These are phyloP conservation scores for Pseudonitzschia pungens DNA, from an alignment of 108 stramenopile genomes.

Conservation along the genomic window DNA sequence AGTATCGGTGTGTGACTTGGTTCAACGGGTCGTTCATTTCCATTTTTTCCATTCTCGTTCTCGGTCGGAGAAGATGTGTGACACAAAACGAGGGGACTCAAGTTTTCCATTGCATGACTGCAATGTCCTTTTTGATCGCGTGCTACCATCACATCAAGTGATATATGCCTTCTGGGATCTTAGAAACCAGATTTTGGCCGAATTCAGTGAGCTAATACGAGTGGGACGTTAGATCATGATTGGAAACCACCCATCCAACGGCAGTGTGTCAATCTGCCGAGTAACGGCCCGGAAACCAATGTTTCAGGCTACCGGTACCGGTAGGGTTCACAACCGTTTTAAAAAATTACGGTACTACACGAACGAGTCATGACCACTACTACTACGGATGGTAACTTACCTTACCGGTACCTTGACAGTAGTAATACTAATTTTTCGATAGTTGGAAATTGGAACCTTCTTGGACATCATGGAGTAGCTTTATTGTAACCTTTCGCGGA, in stretches of 20 bases:
- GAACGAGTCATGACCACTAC: too few relatives aligned
- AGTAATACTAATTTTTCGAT: too few relatives aligned
- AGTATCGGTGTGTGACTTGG: too few relatives aligned
- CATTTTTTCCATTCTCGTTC: background rate
- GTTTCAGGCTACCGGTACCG: too few relatives aligned
- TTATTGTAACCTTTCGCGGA: too few relatives aligned
- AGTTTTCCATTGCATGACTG: background rate
- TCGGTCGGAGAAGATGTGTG: background rate
- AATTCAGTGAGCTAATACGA: background rate
- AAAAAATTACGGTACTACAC: too few relatives aligned
- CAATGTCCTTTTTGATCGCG: background rate
- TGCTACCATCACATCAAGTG: background rate
- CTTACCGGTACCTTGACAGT: too few relatives aligned
- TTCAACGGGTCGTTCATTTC: background rate
- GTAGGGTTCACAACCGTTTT: too few relatives aligned
- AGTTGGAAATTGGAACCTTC: too few relatives aligned
- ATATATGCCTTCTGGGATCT: background rate
- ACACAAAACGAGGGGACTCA: background rate
- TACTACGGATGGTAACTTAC: too few relatives aligned
- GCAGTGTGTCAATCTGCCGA: background rate
- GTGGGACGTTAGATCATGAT: background rate
- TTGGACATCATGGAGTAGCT: too few relatives aligned
- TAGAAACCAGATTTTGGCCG: background rate
- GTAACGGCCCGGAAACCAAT: background rate
- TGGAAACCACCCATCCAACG: background rate